Conservation (phyloP, 768 basidiomycete species). For the Phaeolepiota aurea region DNA sequence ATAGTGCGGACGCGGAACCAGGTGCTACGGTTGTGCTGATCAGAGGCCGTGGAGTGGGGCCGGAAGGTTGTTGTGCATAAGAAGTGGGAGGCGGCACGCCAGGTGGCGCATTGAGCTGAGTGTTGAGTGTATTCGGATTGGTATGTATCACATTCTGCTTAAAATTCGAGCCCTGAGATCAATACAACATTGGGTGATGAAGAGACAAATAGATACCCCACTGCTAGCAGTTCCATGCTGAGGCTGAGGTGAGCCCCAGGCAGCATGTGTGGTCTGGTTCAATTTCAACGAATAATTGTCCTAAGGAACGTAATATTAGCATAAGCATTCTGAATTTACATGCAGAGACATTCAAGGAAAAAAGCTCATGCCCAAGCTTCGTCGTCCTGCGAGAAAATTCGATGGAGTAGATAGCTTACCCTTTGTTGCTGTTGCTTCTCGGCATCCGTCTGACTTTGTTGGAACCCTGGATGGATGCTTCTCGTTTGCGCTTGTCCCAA, state of each 20-base stretch:
- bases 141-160: slow-evolving; percentile 40
- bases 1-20: slow-evolving; percentile 20
- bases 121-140: slow-evolving; percentile 25
- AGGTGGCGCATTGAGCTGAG: slow-evolving; percentile 49
- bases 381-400: no score
- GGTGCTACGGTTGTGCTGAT: slow-evolving; percentile 15
- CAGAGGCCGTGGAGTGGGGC: slow-evolving; percentile 18
- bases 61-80: slow-evolving; percentile 13
- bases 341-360: no score
- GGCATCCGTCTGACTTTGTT: slow-evolving; percentile 51
- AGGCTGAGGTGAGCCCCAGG: slow-evolving; percentile 53
- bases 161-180: slow-evolving; percentile 6
- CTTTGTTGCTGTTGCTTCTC: slow-evolving; percentile 58
- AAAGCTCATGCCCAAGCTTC: no score
- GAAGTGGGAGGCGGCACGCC: slow-evolving; percentile 26
- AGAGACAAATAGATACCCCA: background rate
- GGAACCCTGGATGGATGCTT: slow-evolving; percentile 43
- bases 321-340: background rate
- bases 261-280: slow-evolving; percentile 51
- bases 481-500: slow-evolving; percentile 32
- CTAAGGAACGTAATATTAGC: slow-evolving; percentile 16
- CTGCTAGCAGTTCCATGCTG: slow-evolving; percentile 7
- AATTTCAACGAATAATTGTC: slow-evolving; percentile 57
- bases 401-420: slow-evolving; percentile 44
- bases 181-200: background rate